Base-by-base conservation (phyloP, 345 rosid species). In the Gossypium australe region DNA sequence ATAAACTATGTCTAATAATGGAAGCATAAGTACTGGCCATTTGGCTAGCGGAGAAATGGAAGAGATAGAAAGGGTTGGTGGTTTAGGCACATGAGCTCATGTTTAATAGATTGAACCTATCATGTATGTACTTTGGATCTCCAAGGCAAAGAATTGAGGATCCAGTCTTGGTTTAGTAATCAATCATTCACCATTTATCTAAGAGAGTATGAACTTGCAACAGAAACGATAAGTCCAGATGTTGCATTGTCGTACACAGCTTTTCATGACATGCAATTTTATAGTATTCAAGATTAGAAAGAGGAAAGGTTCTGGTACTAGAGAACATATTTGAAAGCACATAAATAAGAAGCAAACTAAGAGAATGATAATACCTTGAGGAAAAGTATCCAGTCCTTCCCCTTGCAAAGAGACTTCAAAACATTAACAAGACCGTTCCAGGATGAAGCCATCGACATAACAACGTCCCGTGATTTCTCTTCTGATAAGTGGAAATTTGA, bases 381-480 rank as follows among this genome's bases (percentile, higher is more conserved):
- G 81, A 92, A 94, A 20, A 90, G 82, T 74, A 78, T 78, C 92
- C 92, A 90, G 70, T 92, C 93, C 71, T 86, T 88, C 72, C 97
- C 98, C 76, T 79, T 85, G 84, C 94, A 89, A 75, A 92, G 88
- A 74, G 89, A 84, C 74, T 79, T 83, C 79, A 92, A 68, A 77
- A 80, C 83, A 76, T 79, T 75, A 56, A 87, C 84, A 71, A 79
- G 78, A 67, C 78, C 59, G 77, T 94, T 91, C 95, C 97, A 94
- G 75, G 81, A 83, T 48, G 95, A 85, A 82, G 87, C 87, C 75
- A 89, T 76, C 79, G 88, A 83, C 60, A 70, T 66, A 77, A 89
- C 89, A 67, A 84, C 73, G 49, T 51, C 67, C 52, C 52, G 86
- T 43, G 93, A 86, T 75, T 81, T 86, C 75, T 88, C 89, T 74